These are phyloP conservation scores for Pseudocercospora fuligena DNA, from an alignment of 2,329 filamentous ascomycete genomes.

Conservation along the genomic window DNA sequence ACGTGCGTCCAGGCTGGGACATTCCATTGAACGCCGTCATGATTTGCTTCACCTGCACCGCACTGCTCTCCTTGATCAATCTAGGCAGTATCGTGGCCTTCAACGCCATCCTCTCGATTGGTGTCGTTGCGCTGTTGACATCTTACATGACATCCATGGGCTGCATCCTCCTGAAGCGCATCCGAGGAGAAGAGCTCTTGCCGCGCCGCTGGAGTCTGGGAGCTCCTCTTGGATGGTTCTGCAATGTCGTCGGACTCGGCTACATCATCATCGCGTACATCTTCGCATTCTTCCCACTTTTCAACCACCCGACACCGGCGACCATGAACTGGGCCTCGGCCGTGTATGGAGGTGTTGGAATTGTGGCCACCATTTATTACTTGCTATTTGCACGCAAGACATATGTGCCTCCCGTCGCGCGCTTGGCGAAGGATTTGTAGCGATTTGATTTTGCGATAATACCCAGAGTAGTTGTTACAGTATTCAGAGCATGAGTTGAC, in stretches of 20 bases:
- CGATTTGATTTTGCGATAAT: slow-evolving; percentile 1
- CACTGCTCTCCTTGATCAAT: slow-evolving; percentile 36
- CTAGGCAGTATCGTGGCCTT: slow-evolving; percentile 48
- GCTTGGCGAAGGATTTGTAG: slow-evolving; percentile 29
- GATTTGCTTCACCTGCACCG: slow-evolving; percentile 30
- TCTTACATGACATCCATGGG: slow-evolving; percentile 36
- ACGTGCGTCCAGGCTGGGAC: slow-evolving; percentile 32
- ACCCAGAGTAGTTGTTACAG: background rate
- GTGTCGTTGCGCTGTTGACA: slow-evolving; percentile 43
- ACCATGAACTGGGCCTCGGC: slow-evolving; percentile 36
- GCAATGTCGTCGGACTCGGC: slow-evolving; percentile 31
- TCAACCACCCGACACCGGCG: slow-evolving; percentile 28
- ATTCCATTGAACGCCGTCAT: slow-evolving; percentile 38
- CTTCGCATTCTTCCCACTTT: slow-evolving; percentile 35
- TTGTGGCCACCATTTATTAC: slow-evolving; percentile 30
- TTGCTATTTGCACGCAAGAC: slow-evolving; percentile 37
- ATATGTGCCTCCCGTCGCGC: slow-evolving; percentile 34
- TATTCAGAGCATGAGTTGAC: background rate
- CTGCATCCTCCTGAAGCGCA: slow-evolving; percentile 34
- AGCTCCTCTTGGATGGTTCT: slow-evolving; percentile 28
- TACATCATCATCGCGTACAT: slow-evolving; percentile 32
- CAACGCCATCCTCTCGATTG: slow-evolving; percentile 46
- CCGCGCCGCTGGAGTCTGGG: slow-evolving; percentile 34
- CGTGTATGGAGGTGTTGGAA: slow-evolving; percentile 30
- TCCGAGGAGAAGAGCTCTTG: slow-evolving; percentile 33